Evolutionary conservation across 345 rosid genomes (phyloP), one percentile per base, ranked within the genome.

Genomic region (Carallia brachiata): DNA sequence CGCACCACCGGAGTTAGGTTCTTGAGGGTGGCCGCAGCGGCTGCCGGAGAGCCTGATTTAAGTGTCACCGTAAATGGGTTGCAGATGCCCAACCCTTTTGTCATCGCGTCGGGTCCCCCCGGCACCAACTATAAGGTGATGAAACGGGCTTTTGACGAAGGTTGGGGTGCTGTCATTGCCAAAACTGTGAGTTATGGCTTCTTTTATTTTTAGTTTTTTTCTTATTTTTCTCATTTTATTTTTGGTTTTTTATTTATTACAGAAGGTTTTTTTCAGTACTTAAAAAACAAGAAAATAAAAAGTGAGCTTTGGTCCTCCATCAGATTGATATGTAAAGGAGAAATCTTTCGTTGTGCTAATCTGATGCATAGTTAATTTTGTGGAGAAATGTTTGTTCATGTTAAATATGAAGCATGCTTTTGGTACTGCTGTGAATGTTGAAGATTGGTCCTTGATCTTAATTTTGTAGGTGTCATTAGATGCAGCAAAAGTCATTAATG

Each of bases 161-260:
- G 99, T 31, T 95, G 99, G 99, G 99, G 99, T 5, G 98, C 94
- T 48, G 98, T 95, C 63, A 90, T 90, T 69, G 98, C 98, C 71
- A 95, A 95, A 77, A 95, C 99, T 63, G 99, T 92, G 74, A 84
- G 92, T 72, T 27, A n/a, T 23, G 60, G 5, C 44, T 30, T 23
- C 23, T 18, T 52, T 12, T 17, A 4, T 32, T 10, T 44, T 12
- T 4, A 13, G 1, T 7, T 13, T 27, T 47, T 16, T 1, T 6
- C 5, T 39, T 36, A 7, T 4, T 50, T 6, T 4, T 8, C 23
- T 19, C 39, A 6, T 40, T 23, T 63, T 50, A 7, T 65, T 18
- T 7, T 28, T 28, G n/a, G 36, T 4, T 6, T 52, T 64, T 64
- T 19, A 13, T 28, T 13, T 63, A 34, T 31, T 12, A 13, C 27